phyloP scores from a whole-genome alignment of 2,329 filamentous ascomycete species.

The Hymenoscyphus repandus region DNA sequence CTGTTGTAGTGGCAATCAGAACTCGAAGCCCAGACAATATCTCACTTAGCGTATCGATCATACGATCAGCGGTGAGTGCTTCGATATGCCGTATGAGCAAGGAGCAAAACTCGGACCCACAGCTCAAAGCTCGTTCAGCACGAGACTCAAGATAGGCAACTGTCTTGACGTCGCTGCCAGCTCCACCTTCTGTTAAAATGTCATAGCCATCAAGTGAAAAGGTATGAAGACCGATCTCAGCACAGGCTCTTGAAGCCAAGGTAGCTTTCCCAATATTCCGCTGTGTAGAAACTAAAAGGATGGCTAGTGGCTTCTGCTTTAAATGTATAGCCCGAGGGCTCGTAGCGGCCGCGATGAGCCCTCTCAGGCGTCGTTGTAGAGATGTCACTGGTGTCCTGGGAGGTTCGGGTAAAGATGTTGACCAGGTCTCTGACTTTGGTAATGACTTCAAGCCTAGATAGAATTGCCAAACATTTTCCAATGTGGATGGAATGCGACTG shows the following conservation, averaged over 20 bases:
- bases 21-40: conserved; percentile 76
- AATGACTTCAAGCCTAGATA: conserved; percentile 74
- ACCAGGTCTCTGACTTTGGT: conserved; percentile 44
- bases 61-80: conserved; percentile 83
- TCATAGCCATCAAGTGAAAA: conserved; percentile 91
- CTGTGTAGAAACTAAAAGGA: conserved; percentile 86
- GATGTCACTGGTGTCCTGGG: conserved; percentile 49
- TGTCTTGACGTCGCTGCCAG: conserved; percentile 87
- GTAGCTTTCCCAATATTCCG: conserved; percentile 90
- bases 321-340: conserved; percentile 82
- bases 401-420: conserved; percentile 39
- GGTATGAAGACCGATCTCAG: conserved; percentile 84
- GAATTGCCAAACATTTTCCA: conserved; percentile 78
- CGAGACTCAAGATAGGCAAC: conserved; percentile 85
- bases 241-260: conserved; percentile 68
- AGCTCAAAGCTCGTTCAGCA: conserved; percentile 82
- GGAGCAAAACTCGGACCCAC: conserved; percentile 76
- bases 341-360: conserved; percentile 82
- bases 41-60: conserved; percentile 78
- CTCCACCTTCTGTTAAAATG: conserved; percentile 84
- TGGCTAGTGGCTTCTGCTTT: conserved; percentile 79
- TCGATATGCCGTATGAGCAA: conserved; percentile 88
- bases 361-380: conserved; percentile 67
- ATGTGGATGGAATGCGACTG: conserved; percentile 70
- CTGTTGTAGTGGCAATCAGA: conserved; percentile 87